Evolutionary conservation across 768 basidiomycete species (phyloP), one percentile per base, ranked within the genome.

Genomic region (Inosperma sp.): DNA sequence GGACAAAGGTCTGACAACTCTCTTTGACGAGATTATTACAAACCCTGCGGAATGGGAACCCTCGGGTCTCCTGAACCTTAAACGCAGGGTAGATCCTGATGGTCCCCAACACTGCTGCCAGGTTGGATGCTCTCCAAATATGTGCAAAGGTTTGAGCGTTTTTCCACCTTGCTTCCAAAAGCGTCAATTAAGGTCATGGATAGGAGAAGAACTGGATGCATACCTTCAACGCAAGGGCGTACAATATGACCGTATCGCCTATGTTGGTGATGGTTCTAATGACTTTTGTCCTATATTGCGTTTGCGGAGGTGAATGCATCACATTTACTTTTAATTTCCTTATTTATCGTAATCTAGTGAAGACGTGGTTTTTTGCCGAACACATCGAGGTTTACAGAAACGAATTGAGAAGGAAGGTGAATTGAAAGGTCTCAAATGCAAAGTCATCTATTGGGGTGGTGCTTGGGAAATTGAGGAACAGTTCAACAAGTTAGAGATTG

Each of bases 391-490:
- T 35, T 72, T 99, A 36, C 82, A 91, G 57, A 80, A 74, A 59
- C 81, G 91, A 26, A 92, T 98, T 57, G 72, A 74, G 31, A 75
- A 76, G 42, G 89, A 96, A 52, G 88, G 88, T 3, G 60, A 74
- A 35, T 66, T 65, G 30, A 68, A 69, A 9, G 88, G 88, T 9
- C 76, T 96, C 53, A 78, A 80, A 51, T 85, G 85, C 59, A 65
- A 82, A 48, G 79, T 93, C 52, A 74, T 81, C 58, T 86, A 89
- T 63, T 98, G 95, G 95, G 80, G 80, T 6, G 93, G 91, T 30
- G 94, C 93, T 36, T 98, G 95, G 95, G 92, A 97, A 65, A 84
- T 93, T 39, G 95, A 98, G 66, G 91, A 95, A 67, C 76, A 80
- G 36, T 88, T 92, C 60, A 64, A 62, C 33, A 68, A 63, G 22